These are phyloP conservation scores for Jamesozyma jinghongensis DNA, from an alignment of 805 yeast genomes.

Conservation along the genomic window DNA sequence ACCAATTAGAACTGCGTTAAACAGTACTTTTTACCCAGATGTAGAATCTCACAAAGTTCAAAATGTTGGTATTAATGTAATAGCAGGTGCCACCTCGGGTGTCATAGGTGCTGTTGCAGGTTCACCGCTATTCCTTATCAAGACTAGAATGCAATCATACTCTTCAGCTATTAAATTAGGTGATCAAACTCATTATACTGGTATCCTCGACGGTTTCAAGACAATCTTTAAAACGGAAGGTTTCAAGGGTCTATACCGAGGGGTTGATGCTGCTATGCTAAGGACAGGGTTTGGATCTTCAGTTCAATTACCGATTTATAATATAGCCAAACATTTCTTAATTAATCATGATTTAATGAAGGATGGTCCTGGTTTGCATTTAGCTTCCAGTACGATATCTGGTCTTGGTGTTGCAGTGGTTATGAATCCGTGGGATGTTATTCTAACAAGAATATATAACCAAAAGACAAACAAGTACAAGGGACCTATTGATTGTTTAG, in stretches of 20 bases:
- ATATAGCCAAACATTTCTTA: constrained; percentile 58
- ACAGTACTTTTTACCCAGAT: constrained; percentile 45
- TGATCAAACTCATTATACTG: constrained; percentile 81
- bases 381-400: constrained; percentile 63
- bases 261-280: constrained; percentile 88
- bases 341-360: constrained; percentile 42
- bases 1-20: constrained; percentile 59
- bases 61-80: constrained; percentile 51
- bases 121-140: constrained; percentile 84
- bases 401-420: constrained; percentile 91
- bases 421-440: constrained; percentile 97
- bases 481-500: constrained; percentile 83
- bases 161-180: constrained; percentile 64
- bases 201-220: constrained; percentile 57
- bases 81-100: constrained; percentile 78
- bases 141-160: constrained; percentile 95
- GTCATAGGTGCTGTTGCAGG: constrained; percentile 82
- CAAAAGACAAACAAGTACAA: constrained; percentile 81
- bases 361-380: constrained; percentile 63
- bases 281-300: constrained; percentile 95
- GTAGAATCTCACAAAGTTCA: constrained; percentile 42
- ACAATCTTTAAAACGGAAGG: constrained; percentile 64
- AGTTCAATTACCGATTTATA: constrained; percentile 88
- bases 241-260: constrained; percentile 74
- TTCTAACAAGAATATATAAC: constrained; percentile 89